These are phyloP conservation scores for Alternaria brassicae DNA, from an alignment of 2,329 filamentous ascomycete species.

Conservation along the genomic window DNA sequence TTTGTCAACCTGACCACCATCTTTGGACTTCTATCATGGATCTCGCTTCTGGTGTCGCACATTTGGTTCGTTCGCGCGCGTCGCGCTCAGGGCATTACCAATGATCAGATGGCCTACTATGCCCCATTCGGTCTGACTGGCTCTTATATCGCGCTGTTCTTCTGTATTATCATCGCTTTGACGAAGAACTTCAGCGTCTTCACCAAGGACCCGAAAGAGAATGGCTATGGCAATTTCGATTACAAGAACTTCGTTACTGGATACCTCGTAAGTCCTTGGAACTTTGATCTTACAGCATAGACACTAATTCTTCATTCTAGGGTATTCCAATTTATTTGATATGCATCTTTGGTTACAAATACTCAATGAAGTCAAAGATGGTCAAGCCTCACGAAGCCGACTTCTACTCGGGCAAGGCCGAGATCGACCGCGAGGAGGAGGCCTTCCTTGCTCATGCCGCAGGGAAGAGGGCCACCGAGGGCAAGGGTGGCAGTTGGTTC, in stretches of 20 bases:
- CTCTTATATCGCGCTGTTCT: conserved; percentile 70
- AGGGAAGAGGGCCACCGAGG: conserved; percentile 46
- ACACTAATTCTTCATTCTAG: conserved; percentile 57
- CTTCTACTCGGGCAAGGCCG: conserved; percentile 75
- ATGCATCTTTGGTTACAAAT: conserved; percentile 67
- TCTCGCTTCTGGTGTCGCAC: conserved; percentile 58
- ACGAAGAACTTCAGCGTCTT: conserved; percentile 87
- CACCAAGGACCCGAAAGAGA: conserved; percentile 55
- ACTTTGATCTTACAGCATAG: not conserved
- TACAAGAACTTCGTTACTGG: conserved; percentile 80
- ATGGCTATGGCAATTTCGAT: conserved; percentile 65
- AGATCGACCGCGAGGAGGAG: conserved; percentile 75
- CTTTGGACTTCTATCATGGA: conserved; percentile 56
- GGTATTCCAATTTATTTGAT: conserved; percentile 76
- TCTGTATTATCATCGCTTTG: conserved; percentile 75
- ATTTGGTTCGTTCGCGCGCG: conserved; percentile 58
- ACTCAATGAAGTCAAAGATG: conserved; percentile 36
- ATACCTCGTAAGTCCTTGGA: conserved; percentile 56
- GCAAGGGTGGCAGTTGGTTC: conserved; percentile 57
- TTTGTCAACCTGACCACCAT: conserved; percentile 57
- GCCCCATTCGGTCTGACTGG: conserved; percentile 76
- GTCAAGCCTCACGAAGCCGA: conserved; percentile 68
- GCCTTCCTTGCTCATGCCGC: conserved; percentile 68
- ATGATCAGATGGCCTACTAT: conserved; percentile 60
- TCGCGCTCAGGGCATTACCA: conserved; percentile 55